These are phyloP conservation scores for Calonectria henricotiae DNA, from an alignment of 2,329 filamentous ascomycete genomes.

Conservation along the genomic window DNA sequence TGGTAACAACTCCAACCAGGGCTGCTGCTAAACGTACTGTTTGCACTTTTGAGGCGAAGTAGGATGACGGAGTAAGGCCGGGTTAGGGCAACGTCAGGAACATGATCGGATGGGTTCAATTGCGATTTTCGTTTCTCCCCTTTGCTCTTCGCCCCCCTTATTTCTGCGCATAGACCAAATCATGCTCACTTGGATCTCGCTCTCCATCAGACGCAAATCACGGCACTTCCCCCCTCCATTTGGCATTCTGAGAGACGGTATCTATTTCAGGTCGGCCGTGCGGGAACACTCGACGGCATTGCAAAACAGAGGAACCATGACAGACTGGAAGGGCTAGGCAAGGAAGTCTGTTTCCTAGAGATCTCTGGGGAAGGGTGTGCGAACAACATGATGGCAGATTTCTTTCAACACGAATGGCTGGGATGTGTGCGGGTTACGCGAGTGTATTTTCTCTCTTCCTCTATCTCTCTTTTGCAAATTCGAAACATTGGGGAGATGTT, in stretches of 20 bases:
- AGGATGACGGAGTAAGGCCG: slow-evolving; percentile 52
- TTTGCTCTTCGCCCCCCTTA: slow-evolving; percentile 45
- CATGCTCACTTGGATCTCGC: slow-evolving; percentile 56
- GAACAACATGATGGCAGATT: slow-evolving; percentile 42
- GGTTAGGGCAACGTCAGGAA: slow-evolving; percentile 51
- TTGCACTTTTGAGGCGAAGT: slow-evolving; percentile 49
- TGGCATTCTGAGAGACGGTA: slow-evolving; percentile 45
- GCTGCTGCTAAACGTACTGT: slow-evolving; percentile 83
- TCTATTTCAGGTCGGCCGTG: slow-evolving; percentile 38
- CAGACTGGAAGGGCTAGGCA: slow-evolving; percentile 24
- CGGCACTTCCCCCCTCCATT: slow-evolving; percentile 32
- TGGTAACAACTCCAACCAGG: slow-evolving; percentile 85
- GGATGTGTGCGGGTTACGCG: slow-evolving; percentile 41
- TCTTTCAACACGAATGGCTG: slow-evolving; percentile 38
- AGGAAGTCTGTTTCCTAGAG: slow-evolving; percentile 38
- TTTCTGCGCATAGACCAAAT: slow-evolving; percentile 60
- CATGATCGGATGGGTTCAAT: slow-evolving; percentile 55
- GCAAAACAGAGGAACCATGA: slow-evolving; percentile 33
- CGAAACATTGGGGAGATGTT: slow-evolving; percentile 35
- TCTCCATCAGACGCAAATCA: slow-evolving; percentile 46
- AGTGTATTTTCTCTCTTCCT: slow-evolving; percentile 48
- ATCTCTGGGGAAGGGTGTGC: slow-evolving; percentile 30
- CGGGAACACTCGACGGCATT: slow-evolving; percentile 33
- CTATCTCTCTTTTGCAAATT: slow-evolving; percentile 34
- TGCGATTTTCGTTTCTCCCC: slow-evolving; percentile 52